These are phyloP conservation scores for Porphyrellus cyaneotinctus DNA, from an alignment of 768 basidiomycete species.

Conservation along the genomic window DNA sequence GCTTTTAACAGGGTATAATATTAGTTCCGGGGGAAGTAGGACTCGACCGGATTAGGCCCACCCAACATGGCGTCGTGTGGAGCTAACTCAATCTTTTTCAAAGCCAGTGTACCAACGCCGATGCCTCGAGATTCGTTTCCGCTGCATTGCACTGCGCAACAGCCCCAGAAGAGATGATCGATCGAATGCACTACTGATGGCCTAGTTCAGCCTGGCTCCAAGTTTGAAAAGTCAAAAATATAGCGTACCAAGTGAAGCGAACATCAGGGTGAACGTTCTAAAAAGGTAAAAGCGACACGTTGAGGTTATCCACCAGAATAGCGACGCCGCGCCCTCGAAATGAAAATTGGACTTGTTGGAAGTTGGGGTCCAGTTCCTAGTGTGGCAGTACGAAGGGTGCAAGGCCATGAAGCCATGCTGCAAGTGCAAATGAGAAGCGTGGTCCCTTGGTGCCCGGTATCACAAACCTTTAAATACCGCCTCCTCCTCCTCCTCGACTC, in stretches of 20 bases:
- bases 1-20: slow-evolving; percentile 4
- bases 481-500: neutral
- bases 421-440: neutral
- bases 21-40: slow-evolving; percentile 12
- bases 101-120: slow-evolving; percentile 11
- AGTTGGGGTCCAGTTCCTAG: slow-evolving; percentile 3
- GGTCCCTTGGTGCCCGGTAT: slow-evolving; percentile 3
- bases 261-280: neutral
- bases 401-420: slow-evolving; percentile 10
- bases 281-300: slow-evolving; percentile 8
- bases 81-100: slow-evolving; percentile 17
- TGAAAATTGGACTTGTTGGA: slow-evolving; percentile 10
- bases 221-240: neutral
- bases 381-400: slow-evolving; percentile 11
- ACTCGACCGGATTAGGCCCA: slow-evolving; percentile 1
- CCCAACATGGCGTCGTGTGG: slow-evolving; percentile 9
- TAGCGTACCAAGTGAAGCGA: neutral
- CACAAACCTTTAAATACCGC: slow-evolving; percentile 15
- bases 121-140: slow-evolving; percentile 28
- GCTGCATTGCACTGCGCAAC: slow-evolving; percentile 1
- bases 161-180: slow-evolving; percentile 11
- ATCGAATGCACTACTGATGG: slow-evolving; percentile 10
- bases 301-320: neutral
- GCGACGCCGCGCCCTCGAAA: slow-evolving; percentile 16
- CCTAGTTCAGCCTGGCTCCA: slow-evolving; percentile 6